Evolutionary conservation across 2,329 filamentous ascomycete genomes (phyloP), one percentile per base, ranked within the genome.

Genomic region (Capronia epimyces): DNA sequence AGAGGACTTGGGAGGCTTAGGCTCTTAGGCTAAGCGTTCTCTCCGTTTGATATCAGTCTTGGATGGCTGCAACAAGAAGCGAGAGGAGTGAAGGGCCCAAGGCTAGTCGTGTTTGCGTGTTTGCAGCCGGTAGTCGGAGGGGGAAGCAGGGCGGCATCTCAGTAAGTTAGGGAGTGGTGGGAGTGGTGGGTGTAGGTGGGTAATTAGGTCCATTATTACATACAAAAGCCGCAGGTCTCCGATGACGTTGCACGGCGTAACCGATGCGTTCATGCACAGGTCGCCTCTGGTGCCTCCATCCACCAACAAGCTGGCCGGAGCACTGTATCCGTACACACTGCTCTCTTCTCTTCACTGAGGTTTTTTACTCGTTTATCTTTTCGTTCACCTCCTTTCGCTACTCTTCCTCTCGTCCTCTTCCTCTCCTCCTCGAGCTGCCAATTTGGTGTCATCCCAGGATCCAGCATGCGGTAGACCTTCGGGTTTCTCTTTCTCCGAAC

Each of bases 401-500:
- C 12, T 3, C 29, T 7, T n/a, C 12, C 29, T 32, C 29, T 32
- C 29, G 7, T 8, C 29, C 29, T 10, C 29, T 32, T 8, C 7
- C 13, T 32, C 29, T n/a, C 3, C 13, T n/a, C 7, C 6, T n/a
- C 29, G 7, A 10, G 5, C 5, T 10, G 24, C 24, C 24, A 27
- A 27, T 5, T 27, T 27, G 5, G 5, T n/a, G n/a, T n/a, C 27
- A 29, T 13, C 5, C 15, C 31, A 6, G 12, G 34, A 18, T 37
- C 6, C 36, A 55, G 46, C 46, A 57, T 57, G 55, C 36, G 49
- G 49, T 57, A 49, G 40, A 45, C 18, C 15, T 39, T 6, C 42
- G n/a, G n/a, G 9, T 20, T 29, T 32, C 39, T 16, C 13, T 42
- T 40, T 29, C 43, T 24, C 47, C 51, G 10, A n/a, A 51, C 21